Base-by-base conservation (phyloP, 768 basidiomycete genomes). In the Lentinula guzmanii region DNA sequence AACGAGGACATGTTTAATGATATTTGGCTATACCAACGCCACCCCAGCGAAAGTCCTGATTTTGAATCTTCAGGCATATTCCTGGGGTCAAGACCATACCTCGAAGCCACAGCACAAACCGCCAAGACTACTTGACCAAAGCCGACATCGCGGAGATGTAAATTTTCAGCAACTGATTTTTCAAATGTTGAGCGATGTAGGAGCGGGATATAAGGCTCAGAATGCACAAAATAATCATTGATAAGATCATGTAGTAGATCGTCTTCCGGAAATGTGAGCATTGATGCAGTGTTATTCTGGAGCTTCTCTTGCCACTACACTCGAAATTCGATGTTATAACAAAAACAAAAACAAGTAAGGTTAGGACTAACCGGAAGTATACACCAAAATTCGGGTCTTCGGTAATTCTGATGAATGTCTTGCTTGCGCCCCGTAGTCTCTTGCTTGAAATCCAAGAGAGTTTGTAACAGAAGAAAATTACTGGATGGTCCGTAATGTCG, bases 141-240 rank as follows among this genome's bases (percentile, higher is more conserved):
- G 0, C 71, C 66, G 1, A 74, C 18, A 61, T 90, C 80, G 2
- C 68, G 72, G 8, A 75, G 68, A 68, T 91, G 85, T 3, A 84
- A 65, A 1, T 80, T 79, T 6, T 81, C 75, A 1, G 68, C 68
- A 45, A 89, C 69, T 31, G 79, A 75, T 37, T 71, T 71, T 50
- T 86, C 79, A 63, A 95, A 93, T n/a, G 83, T 83, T 0, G 85
- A 85, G 0, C 85, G 82, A 67, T 94, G 92, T 2, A 96, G 73
- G 5, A 95, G 75, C 1, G 92, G 91, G 1, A 82, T 66, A 52
- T 82, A 76, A 3, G 69, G 63, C 64, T 92, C 88, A 63, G 80
- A 63, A 35, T 82, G 66, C 0, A 64, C 65, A 69, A 95, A 96
- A 66, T 87, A 93, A 24, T 79, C 70, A 51, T 87, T 78, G 53